Conservation (phyloP, 768 basidiomycete species). For the Auricularia sp. region DNA sequence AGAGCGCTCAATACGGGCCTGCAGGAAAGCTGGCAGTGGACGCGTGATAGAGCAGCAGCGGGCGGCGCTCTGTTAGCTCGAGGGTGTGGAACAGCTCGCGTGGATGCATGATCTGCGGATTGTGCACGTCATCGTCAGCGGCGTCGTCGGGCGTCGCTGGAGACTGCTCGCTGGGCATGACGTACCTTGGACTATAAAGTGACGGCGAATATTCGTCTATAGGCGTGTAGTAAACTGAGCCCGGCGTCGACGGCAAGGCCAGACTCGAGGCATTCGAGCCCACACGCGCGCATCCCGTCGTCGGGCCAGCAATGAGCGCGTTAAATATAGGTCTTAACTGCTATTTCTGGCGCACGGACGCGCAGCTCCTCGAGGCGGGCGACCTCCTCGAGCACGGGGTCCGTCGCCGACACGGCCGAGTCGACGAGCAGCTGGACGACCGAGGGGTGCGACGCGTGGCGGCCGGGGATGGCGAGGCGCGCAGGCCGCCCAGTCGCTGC, state of each 20-base stretch:
- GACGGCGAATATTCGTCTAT: constrained; percentile 25
- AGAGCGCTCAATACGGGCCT: constrained; percentile 54
- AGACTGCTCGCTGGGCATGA: not conserved
- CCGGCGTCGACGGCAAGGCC: constrained; percentile 6
- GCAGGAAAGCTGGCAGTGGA: constrained; percentile 51
- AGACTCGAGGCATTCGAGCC: not conserved
- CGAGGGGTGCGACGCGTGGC: not conserved
- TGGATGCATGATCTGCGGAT: not conserved
- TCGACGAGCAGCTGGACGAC: not conserved
- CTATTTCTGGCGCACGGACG: not conserved
- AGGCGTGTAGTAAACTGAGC: constrained; percentile 44
- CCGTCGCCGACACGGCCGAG: not conserved
- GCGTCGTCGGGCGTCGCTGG: too few species aligned
- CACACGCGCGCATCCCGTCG: not conserved
- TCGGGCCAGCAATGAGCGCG: not conserved
- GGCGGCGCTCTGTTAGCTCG: constrained; percentile 35
- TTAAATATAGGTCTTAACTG: not conserved
- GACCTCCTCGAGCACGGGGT: not conserved
- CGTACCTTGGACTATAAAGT: constrained; percentile 21
- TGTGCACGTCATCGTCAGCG: not conserved
- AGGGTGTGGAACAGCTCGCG: constrained; percentile 4
- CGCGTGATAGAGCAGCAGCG: constrained; percentile 82
- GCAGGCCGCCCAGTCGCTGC: not conserved
- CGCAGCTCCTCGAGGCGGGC: not conserved
- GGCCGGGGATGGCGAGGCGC: not conserved